Conservation (phyloP, 1,284 basidiomycete genomes). For the Heterobasidion irregulare region DNA sequence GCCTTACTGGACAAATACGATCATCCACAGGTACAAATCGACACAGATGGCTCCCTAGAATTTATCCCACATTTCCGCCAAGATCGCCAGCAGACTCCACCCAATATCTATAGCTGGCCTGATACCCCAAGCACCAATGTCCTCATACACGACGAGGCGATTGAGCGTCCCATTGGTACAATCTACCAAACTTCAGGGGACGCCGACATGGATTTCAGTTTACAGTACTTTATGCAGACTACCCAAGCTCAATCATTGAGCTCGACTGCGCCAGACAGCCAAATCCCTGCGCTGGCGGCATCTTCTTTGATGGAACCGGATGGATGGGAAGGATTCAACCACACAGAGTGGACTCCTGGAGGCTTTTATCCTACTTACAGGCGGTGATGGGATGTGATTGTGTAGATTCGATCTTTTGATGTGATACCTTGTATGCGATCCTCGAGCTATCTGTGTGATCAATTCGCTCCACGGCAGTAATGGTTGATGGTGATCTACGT, state of each 20-base stretch:
- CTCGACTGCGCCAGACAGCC: not conserved
- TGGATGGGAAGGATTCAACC: too few relatives aligned
- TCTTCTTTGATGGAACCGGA: not conserved
- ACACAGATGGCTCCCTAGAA: not conserved
- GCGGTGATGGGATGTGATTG: too few relatives aligned
- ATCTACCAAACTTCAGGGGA: not conserved
- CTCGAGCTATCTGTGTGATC: too few relatives aligned
- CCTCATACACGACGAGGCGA: not conserved
- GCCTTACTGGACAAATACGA: constrained; percentile 34
- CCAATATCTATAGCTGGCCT: not conserved
- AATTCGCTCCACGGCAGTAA: too few relatives aligned
- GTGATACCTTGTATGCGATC: too few relatives aligned
- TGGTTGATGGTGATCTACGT: too few relatives aligned
- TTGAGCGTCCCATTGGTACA: not conserved
- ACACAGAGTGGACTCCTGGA: too few relatives aligned
- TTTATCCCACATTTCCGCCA: not conserved
- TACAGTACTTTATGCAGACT: not conserved
- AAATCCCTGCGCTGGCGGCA: not conserved
- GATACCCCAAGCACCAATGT: not conserved
- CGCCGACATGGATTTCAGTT: constrained; percentile 3
- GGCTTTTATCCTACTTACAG: too few relatives aligned
- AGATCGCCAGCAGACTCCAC: constrained; percentile 1
- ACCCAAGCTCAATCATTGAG: not conserved
- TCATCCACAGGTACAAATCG: not conserved
- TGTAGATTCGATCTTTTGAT: too few relatives aligned